phyloP scores from a whole-genome alignment of 2,329 filamentous ascomycete genomes.

The Penicillium sp. region DNA sequence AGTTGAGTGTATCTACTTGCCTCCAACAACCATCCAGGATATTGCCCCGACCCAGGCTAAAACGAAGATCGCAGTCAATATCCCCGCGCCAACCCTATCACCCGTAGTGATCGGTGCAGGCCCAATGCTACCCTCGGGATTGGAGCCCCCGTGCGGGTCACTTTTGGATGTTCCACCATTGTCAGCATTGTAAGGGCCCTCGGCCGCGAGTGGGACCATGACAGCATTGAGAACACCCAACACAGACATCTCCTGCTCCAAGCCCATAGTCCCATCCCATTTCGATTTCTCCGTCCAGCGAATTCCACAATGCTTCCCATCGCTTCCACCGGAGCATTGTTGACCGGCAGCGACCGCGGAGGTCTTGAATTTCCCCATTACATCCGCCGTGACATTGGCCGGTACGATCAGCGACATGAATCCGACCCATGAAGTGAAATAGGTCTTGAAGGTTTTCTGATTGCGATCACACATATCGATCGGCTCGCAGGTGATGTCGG shows the following conservation, averaged over 20 bases:
- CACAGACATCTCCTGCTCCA: conserved; percentile 66
- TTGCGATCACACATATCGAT: conserved; percentile 61
- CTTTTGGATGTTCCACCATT: conserved; percentile 53
- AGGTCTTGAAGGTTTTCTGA: conserved; percentile 68
- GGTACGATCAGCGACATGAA: conserved; percentile 59
- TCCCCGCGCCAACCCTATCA: conserved; percentile 32
- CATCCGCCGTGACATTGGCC: conserved; percentile 46
- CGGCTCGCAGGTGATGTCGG: conserved; percentile 64
- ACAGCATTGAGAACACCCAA: conserved; percentile 61
- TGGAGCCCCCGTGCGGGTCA: conserved; percentile 26
- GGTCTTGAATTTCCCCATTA: conserved; percentile 55
- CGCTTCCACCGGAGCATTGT: conserved; percentile 57
- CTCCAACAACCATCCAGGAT: neutral
- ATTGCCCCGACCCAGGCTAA: neutral
- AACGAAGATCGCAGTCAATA: conserved; percentile 29
- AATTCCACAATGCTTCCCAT: conserved; percentile 55
- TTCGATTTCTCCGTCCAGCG: conserved; percentile 51
- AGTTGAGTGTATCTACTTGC: neutral
- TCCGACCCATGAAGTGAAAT: conserved; percentile 62
- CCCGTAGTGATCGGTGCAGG: conserved; percentile 15
- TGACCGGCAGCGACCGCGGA: conserved; percentile 58
- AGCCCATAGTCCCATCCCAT: conserved; percentile 56
- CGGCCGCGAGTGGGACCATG: conserved; percentile 49
- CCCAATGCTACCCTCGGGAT: neutral
- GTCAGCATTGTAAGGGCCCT: conserved; percentile 35